These are phyloP conservation scores for Tuber magnatum DNA, from an alignment of 495 filamentous ascomycete species.

Conservation along the genomic window DNA sequence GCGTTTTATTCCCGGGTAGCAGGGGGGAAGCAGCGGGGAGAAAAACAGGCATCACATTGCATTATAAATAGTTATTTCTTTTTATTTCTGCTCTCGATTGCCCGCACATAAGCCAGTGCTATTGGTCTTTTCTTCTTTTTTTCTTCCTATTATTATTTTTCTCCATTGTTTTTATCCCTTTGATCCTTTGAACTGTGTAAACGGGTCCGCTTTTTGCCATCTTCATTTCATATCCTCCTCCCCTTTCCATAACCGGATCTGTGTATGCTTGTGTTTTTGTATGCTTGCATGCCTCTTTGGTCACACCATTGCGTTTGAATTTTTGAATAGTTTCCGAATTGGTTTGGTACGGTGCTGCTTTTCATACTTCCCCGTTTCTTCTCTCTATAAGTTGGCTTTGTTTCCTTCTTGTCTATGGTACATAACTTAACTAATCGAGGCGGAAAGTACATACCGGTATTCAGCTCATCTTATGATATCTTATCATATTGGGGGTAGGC, in stretches of 20 bases:
- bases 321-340: constrained; percentile 4
- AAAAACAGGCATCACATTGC: constrained; percentile 16
- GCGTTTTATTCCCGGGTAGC: neutral
- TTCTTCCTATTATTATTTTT: constrained; percentile 21
- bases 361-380: neutral
- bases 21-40: neutral
- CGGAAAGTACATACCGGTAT: constrained; percentile 4
- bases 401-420: neutral
- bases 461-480: neutral
- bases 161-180: constrained; percentile 21
- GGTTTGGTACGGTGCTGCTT: neutral
- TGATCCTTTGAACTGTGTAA: constrained; percentile 12
- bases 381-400: neutral
- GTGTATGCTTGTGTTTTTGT: constrained; percentile 24
- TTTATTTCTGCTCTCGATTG: constrained; percentile 10
- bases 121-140: constrained; percentile 6
- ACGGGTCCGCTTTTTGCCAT: constrained; percentile 19
- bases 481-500: neutral
- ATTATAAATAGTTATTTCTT: constrained; percentile 7
- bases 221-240: constrained; percentile 23
- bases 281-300: constrained; percentile 19
- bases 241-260: constrained; percentile 12
- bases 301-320: constrained; percentile 25
- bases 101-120: constrained; percentile 31
- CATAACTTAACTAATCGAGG: neutral